Evolutionary conservation across 345 rosid genomes (phyloP).

Genomic region (Gossypium arboreum): DNA sequence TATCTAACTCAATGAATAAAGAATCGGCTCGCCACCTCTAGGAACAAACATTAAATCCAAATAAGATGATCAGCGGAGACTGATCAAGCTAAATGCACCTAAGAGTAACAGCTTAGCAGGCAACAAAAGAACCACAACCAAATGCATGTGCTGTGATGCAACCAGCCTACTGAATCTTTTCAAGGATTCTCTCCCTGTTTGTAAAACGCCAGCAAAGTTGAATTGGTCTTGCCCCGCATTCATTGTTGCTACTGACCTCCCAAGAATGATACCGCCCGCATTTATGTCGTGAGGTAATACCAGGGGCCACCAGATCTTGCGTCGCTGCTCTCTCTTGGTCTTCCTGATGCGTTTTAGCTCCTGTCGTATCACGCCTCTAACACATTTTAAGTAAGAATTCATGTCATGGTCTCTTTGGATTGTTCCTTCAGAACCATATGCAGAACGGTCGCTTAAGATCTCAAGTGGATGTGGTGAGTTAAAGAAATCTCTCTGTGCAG

Average conservation of each 20-base stretch:
- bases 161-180: slow-evolving; percentile 61
- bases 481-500: slow-evolving; percentile 68
- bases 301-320: slow-evolving; percentile 56
- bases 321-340: slow-evolving; percentile 48
- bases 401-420: slow-evolving; percentile 91
- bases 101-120: slow-evolving; percentile 62
- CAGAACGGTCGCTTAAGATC: slow-evolving; percentile 74
- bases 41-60: background rate
- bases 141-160: slow-evolving; percentile 81
- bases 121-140: slow-evolving; percentile 62
- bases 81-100: slow-evolving; percentile 47
- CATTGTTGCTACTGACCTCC: slow-evolving; percentile 29
- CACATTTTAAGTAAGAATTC: slow-evolving; percentile 69
- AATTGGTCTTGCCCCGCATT: slow-evolving; percentile 28
- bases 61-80: slow-evolving; percentile 24
- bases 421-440: slow-evolving; percentile 85
- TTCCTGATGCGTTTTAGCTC: slow-evolving; percentile 63
- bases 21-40: slow-evolving; percentile 32
- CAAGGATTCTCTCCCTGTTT: slow-evolving; percentile 61
- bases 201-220: slow-evolving; percentile 58
- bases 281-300: slow-evolving; percentile 19
- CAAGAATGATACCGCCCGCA: slow-evolving; percentile 29
- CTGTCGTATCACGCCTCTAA: slow-evolving; percentile 57
- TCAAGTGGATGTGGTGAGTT: slow-evolving; percentile 99
- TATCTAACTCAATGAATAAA: slow-evolving; percentile 36